These are phyloP conservation scores for Trichosanthes truncata DNA, from an alignment of 306 rosid genomes.

Conservation along the genomic window DNA sequence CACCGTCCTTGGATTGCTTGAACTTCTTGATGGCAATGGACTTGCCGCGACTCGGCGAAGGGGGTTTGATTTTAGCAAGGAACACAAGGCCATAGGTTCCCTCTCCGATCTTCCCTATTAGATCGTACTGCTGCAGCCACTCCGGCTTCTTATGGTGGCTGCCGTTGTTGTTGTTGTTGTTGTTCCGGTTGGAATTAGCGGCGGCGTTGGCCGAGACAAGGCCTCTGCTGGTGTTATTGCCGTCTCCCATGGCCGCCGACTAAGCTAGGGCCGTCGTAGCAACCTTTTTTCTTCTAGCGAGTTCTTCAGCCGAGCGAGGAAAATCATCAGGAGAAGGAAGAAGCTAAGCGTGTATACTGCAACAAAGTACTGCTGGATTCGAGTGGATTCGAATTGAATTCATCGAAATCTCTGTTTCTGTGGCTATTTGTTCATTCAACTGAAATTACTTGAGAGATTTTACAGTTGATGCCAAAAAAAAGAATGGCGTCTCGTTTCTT, in stretches of 20 bases:
- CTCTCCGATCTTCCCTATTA: slow-evolving; percentile 88
- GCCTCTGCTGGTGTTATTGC: slow-evolving; percentile 24
- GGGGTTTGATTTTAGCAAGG: slow-evolving; percentile 63
- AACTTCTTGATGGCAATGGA: slow-evolving; percentile 92
- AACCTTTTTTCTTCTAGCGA: not conserved
- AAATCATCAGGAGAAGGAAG: not conserved
- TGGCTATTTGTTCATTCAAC: not conserved
- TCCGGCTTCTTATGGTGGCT: slow-evolving; percentile 59
- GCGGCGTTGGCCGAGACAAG: not conserved
- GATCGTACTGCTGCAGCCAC: slow-evolving; percentile 95
- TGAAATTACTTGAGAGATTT: not conserved
- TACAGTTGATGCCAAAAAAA: not conserved
- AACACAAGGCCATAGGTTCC: slow-evolving; percentile 93
- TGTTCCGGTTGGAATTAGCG: slow-evolving; percentile 17
- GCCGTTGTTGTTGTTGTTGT: slow-evolving; percentile 11
- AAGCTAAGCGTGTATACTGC: not conserved
- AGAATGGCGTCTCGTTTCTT: not conserved
- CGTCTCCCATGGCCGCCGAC: slow-evolving; percentile 59
- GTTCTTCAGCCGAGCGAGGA: not conserved
- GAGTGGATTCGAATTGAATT: not conserved
- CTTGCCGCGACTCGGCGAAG: slow-evolving; percentile 56
- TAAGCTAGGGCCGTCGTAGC: not conserved
- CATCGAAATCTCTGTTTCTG: not conserved
- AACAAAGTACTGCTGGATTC: not conserved
- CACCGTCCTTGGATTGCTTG: slow-evolving; percentile 93